These are phyloP conservation scores for Diaporthe caulivora DNA, from an alignment of 2,329 filamentous ascomycete species.

Conservation along the genomic window DNA sequence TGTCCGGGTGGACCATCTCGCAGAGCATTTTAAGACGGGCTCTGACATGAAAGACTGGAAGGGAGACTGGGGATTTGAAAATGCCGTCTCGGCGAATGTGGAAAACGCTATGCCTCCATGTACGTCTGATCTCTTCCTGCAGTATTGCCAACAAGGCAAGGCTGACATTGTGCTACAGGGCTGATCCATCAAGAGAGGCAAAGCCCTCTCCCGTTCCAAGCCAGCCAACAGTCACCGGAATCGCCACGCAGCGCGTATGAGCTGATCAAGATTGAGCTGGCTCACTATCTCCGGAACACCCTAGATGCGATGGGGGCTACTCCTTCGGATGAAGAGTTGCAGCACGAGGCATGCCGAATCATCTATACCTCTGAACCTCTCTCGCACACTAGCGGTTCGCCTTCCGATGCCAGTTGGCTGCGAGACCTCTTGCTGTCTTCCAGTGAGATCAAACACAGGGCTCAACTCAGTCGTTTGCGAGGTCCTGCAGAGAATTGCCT, in stretches of 20 bases:
- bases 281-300: conserved; percentile 63
- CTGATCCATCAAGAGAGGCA: conserved; percentile 74
- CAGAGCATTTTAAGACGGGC: conserved; percentile 77
- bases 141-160: background rate
- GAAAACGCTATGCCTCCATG: conserved; percentile 76
- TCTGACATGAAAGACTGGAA: conserved; percentile 78
- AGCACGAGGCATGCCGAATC: conserved; percentile 70
- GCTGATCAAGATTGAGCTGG: conserved; percentile 69
- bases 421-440: conserved; percentile 69
- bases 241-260: conserved; percentile 71
- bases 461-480: conserved; percentile 62
- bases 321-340: conserved; percentile 66
- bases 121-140: conserved; percentile 56
- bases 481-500: conserved; percentile 60
- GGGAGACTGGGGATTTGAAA: conserved; percentile 77
- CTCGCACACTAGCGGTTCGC: conserved; percentile 54
- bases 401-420: conserved; percentile 63
- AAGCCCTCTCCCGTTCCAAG: conserved; percentile 66
- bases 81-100: conserved; percentile 70
- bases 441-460: conserved; percentile 56
- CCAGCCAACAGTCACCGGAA: conserved; percentile 57
- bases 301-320: conserved; percentile 54
- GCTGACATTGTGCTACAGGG: conserved; percentile 56
- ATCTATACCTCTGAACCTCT: conserved; percentile 66
- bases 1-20: conserved; percentile 71